A percentile compares a stretch with the other conserved stretches of the same genome.
phyloP scores from a whole-genome alignment of 192 early-diverging fungal species.

The Obelidium mucronatum region DNA sequence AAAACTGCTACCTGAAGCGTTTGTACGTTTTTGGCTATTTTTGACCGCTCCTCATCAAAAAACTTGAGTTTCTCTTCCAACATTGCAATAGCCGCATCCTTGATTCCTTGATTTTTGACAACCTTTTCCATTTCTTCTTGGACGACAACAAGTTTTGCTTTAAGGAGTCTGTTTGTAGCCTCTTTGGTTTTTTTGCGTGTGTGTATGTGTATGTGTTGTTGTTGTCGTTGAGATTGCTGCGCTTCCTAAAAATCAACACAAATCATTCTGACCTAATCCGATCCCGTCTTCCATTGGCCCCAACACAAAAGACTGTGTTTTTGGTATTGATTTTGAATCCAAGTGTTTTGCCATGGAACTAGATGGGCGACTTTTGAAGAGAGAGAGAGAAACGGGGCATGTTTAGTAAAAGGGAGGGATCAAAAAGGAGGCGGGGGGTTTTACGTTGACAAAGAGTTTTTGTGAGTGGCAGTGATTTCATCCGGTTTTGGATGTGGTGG shows the following conservation, averaged over 20 bases:
- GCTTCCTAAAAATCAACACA: no score
- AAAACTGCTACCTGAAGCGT: constrained; percentile 43
- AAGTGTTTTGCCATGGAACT: constrained; percentile 3
- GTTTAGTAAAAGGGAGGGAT: no score
- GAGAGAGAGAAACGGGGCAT: no score
- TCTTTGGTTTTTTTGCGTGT: constrained; percentile 25
- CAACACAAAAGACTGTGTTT: neutral
- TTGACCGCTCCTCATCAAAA: constrained; percentile 52
- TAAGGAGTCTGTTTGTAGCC: constrained; percentile 55
- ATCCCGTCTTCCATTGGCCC: constrained; percentile 31
- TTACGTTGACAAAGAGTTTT: no score
- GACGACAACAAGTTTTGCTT: constrained; percentile 59
- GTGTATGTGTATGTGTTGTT: neutral
- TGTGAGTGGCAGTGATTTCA: no score
- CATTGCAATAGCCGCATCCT: constrained; percentile 32
- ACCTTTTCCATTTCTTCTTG: constrained; percentile 60
- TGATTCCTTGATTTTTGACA: constrained; percentile 33
- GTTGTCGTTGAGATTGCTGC: neutral
- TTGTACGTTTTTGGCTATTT: constrained; percentile 38
- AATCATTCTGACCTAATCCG: constrained; percentile 26
- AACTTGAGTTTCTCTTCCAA: constrained; percentile 58
- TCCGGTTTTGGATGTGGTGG: no score
- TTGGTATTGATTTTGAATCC: neutral
- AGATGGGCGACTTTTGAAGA: no score
- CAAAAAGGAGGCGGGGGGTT: no score